Evolutionary conservation across 768 basidiomycete genomes (phyloP).

Genomic region (Asterophora lycoperdoides): DNA sequence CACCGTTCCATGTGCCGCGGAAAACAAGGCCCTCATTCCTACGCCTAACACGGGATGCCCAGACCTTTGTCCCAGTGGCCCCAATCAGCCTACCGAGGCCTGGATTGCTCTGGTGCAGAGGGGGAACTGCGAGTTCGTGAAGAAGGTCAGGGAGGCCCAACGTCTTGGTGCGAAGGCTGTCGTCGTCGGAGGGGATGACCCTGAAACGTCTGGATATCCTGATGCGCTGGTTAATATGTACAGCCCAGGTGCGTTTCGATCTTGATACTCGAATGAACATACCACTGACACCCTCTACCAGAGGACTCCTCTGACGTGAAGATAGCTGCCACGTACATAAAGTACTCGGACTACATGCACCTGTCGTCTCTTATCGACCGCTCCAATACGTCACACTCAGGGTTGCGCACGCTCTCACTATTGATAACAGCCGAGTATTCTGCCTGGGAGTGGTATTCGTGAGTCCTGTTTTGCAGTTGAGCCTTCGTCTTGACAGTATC

Average conservation of each 20-base stretch:
- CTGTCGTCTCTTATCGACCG: conserved; percentile 64
- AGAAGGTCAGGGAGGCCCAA: conserved; percentile 76
- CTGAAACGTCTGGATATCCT: conserved; percentile 58
- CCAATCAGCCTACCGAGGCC: conserved; percentile 58
- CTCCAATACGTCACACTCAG: conserved; percentile 78
- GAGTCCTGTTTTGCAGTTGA: conserved; percentile 24
- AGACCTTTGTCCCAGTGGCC: conserved; percentile 53
- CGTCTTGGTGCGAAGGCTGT: conserved; percentile 79
- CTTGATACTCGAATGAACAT: neutral
- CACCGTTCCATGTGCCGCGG: conserved; percentile 45
- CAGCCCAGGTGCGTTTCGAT: conserved; percentile 64
- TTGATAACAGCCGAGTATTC: conserved; percentile 76
- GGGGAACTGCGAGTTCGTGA: conserved; percentile 86
- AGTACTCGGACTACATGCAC: conserved; percentile 71
- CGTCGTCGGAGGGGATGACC: conserved; percentile 85
- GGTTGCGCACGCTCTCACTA: conserved; percentile 68
- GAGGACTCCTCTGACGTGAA: conserved; percentile 82
- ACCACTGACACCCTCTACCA: conserved; percentile 24
- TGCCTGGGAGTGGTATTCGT: conserved; percentile 94
- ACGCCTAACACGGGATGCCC: conserved; percentile 62
- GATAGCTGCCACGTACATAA: conserved; percentile 87
- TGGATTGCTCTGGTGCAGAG: conserved; percentile 93
- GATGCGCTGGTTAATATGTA: conserved; percentile 89
- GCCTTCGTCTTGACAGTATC: conserved; percentile 1
- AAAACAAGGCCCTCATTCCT: conserved; percentile 21